A percentile compares a stretch with the other conserved stretches of the same genome.
These are phyloP conservation scores for Fusarium incarnatum DNA, from an alignment of 2,329 filamentous ascomycete species.

Conservation along the genomic window DNA sequence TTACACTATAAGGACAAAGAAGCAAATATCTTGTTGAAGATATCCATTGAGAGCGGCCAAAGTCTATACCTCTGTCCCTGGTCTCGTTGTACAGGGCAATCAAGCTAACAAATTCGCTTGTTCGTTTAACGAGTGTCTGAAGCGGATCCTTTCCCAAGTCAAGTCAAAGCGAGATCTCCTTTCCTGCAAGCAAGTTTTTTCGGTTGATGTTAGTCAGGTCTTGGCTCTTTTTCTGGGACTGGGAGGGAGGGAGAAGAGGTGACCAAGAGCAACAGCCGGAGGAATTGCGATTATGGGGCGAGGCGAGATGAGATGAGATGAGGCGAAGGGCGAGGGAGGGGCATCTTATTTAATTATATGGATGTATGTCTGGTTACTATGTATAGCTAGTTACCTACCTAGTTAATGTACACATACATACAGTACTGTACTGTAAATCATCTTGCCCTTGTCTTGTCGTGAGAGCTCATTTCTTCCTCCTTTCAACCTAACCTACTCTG, in stretches of 20 bases:
- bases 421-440: neutral
- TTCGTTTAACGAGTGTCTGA: constrained; percentile 3
- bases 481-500: constrained; percentile 23
- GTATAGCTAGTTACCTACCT: neutral
- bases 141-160: neutral
- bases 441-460: neutral
- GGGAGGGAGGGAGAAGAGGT: constrained; percentile 3
- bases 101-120: constrained; percentile 33
- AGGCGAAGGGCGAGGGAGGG: constrained; percentile 10
- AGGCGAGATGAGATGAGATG: constrained; percentile 6
- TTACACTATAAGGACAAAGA: neutral
- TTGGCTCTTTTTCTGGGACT: constrained; percentile 21
- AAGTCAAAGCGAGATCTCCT: constrained; percentile 22
- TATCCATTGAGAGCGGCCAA: constrained; percentile 5
- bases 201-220: constrained; percentile 14
- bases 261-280: constrained; percentile 18
- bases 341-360: constrained; percentile 3
- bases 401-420: neutral
- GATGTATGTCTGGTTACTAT: neutral
- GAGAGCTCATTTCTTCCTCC: constrained; percentile 33
- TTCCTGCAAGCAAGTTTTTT: constrained; percentile 12
- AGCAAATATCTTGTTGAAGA: constrained; percentile 7
- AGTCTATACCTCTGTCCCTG: constrained; percentile 13
- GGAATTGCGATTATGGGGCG: constrained; percentile 34
- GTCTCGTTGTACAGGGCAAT: constrained; percentile 39